Evolutionary conservation across 1,284 basidiomycete species (phyloP).

Genomic region (Ceraceosorus guamensis): DNA sequence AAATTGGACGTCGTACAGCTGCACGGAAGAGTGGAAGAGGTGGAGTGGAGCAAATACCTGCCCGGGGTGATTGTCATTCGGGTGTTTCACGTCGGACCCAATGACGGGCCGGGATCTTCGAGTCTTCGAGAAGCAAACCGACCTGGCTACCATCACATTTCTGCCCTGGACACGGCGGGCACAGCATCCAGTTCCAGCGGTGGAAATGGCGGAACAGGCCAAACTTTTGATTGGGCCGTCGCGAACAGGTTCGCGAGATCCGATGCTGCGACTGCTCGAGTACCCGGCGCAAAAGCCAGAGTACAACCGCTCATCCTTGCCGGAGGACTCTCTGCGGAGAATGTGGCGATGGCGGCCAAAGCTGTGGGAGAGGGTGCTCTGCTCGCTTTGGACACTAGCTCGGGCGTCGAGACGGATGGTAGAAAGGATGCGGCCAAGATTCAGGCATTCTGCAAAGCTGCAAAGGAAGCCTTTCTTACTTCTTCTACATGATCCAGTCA

Average conservation of each 20-base stretch:
- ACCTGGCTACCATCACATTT: conserved; percentile 40
- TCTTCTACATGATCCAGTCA: too few relatives aligned
- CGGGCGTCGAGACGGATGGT: conserved; percentile 42
- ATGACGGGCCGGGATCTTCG: conserved; percentile 3
- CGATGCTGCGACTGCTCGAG: conserved; percentile 17
- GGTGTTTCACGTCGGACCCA: conserved; percentile 33
- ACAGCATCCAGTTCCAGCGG: conserved; percentile 8
- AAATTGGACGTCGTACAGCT: conserved; percentile 43
- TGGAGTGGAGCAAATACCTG: conserved; percentile 42
- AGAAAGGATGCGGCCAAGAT: conserved; percentile 36
- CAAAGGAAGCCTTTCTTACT: background rate
- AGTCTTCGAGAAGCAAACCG: conserved; percentile 29
- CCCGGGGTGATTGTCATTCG: conserved; percentile 40
- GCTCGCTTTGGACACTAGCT: conserved; percentile 38
- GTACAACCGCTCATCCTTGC: conserved; percentile 35
- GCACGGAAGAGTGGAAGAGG: conserved; percentile 37
- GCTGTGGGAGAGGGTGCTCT: conserved; percentile 18
- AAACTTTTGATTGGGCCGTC: conserved; percentile 36
- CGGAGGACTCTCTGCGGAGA: conserved; percentile 37
- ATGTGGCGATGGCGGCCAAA: conserved; percentile 30
- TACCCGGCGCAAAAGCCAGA: conserved; percentile 11
- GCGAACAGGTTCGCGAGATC: conserved; percentile 16
- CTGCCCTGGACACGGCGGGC: conserved; percentile 36
- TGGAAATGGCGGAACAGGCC: conserved; percentile 33
- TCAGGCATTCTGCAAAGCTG: conserved; percentile 20